These are phyloP conservation scores for Dothidotthia symphoricarpi DNA, from an alignment of 2,329 filamentous ascomycete genomes.

Conservation along the genomic window DNA sequence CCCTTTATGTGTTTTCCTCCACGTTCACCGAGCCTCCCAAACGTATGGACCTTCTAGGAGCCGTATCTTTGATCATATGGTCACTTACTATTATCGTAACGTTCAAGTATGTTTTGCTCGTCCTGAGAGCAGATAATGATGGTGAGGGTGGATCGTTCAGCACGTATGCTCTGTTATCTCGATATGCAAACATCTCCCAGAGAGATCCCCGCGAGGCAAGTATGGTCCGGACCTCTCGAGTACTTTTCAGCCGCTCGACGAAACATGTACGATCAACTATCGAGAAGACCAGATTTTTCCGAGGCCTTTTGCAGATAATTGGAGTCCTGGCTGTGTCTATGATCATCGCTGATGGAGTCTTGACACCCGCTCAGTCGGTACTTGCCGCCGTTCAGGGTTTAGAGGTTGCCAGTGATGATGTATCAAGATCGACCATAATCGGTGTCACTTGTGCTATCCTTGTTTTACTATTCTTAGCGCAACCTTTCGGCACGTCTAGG, in stretches of 20 bases:
- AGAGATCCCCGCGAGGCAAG: slow-evolving; percentile 57
- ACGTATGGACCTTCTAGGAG: slow-evolving; percentile 61
- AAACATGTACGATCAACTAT: slow-evolving; percentile 56
- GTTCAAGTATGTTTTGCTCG: slow-evolving; percentile 66
- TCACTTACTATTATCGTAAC: slow-evolving; percentile 69
- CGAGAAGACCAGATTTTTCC: slow-evolving; percentile 56
- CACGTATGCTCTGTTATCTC: slow-evolving; percentile 62
- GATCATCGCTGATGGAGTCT: slow-evolving; percentile 65
- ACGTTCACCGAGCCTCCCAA: slow-evolving; percentile 56
- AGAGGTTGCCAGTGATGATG: slow-evolving; percentile 57
- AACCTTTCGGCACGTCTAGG: slow-evolving; percentile 63
- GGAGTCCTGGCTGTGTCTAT: slow-evolving; percentile 66
- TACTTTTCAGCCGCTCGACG: slow-evolving; percentile 43
- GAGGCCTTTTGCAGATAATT: slow-evolving; percentile 58
- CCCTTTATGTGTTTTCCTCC: slow-evolving; percentile 71
- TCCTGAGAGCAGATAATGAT: slow-evolving; percentile 66
- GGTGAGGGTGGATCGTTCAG: slow-evolving; percentile 70
- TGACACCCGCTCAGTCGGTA: slow-evolving; percentile 69
- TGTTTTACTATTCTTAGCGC: slow-evolving; percentile 61
- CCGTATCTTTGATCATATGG: slow-evolving; percentile 68
- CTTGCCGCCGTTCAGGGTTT: slow-evolving; percentile 67
- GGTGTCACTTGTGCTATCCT: slow-evolving; percentile 65
- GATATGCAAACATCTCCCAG: slow-evolving; percentile 59
- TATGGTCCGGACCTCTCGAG: slow-evolving; percentile 47
- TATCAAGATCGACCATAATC: slow-evolving; percentile 59